Percentiles rank a stretch among this genome's conserved stretches.
Evolutionary conservation across 371 early-diverging fungal species (phyloP).

Genomic region (Parasitella parasitica): DNA sequence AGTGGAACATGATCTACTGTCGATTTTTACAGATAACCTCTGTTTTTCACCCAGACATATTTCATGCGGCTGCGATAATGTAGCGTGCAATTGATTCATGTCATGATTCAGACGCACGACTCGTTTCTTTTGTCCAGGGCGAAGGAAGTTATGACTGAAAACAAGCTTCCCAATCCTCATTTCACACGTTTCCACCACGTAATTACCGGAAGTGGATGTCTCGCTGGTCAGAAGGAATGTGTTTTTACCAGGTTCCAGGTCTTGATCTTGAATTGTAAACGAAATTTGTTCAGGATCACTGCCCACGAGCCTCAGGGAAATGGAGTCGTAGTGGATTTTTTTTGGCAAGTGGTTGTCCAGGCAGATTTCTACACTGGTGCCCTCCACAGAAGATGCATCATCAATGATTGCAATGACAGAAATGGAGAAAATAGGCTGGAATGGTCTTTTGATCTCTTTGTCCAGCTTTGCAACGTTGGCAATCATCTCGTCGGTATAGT

Average conservation of each 20-base stretch:
- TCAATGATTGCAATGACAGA: slow-evolving; percentile 61
- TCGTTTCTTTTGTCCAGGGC: slow-evolving; percentile 60
- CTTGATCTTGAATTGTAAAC: slow-evolving; percentile 41
- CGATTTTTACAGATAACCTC: slow-evolving; percentile 38
- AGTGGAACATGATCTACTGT: slow-evolving; percentile 22
- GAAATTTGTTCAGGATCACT: slow-evolving; percentile 58
- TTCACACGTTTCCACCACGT: slow-evolving; percentile 63
- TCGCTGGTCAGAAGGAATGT: slow-evolving; percentile 60
- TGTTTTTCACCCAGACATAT: slow-evolving; percentile 46
- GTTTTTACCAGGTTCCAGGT: slow-evolving; percentile 67
- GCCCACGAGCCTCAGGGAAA: slow-evolving; percentile 59
- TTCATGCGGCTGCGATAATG: slow-evolving; percentile 39
- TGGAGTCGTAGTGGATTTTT: slow-evolving; percentile 53
- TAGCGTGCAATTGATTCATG: slow-evolving; percentile 30
- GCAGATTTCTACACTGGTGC: slow-evolving; percentile 58
- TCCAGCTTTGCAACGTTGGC: slow-evolving; percentile 44
- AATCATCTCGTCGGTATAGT: slow-evolving; percentile 59
- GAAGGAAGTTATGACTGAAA: slow-evolving; percentile 62
- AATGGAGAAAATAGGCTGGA: slow-evolving; percentile 60
- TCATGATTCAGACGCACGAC: slow-evolving; percentile 59
- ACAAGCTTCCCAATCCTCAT: slow-evolving; percentile 57
- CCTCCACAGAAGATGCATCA: slow-evolving; percentile 58
- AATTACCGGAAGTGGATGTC: slow-evolving; percentile 65
- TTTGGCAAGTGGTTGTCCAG: slow-evolving; percentile 61
- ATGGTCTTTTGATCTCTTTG: slow-evolving; percentile 55